Evolutionary conservation across 305 asterid species (phyloP).

Genomic region (Caryopteris hybrid): DNA sequence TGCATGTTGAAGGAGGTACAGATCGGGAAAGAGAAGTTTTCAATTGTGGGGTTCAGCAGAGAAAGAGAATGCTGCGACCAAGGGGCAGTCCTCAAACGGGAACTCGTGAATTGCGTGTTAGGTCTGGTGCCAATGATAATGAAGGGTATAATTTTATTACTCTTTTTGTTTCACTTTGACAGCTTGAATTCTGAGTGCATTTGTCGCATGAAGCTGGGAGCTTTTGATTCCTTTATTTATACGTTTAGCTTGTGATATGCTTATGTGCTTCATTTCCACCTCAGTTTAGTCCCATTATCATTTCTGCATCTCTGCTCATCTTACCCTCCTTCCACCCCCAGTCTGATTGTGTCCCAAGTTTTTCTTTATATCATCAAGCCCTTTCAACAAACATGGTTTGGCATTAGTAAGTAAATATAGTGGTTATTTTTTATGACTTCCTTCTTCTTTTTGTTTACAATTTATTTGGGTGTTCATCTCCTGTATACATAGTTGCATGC

Average conservation of each 20-base stretch:
- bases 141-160: constrained; percentile 66
- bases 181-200: constrained; percentile 5
- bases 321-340: too few species aligned
- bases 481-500: constrained; percentile 1
- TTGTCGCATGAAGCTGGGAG: not conserved
- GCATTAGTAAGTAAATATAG: not conserved
- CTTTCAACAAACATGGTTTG: not conserved
- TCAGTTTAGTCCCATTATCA: constrained; percentile 3
- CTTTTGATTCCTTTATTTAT: constrained; percentile 4
- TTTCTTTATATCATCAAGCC: not conserved
- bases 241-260: not conserved
- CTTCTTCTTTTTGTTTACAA: not conserved
- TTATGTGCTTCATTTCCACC: not conserved
- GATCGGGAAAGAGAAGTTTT: constrained; percentile 73
- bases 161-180: not conserved
- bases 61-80: constrained; percentile 85
- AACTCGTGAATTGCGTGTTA: constrained; percentile 61
- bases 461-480: constrained; percentile 5
- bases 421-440: not conserved
- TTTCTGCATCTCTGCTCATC: too few species aligned
- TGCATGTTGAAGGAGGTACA: constrained; percentile 61
- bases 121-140: constrained; percentile 58
- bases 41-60: constrained; percentile 78
- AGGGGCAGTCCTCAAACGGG: constrained; percentile 90
- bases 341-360: constrained; percentile 8